A percentile compares a stretch with the other conserved stretches of the same genome.
Evolutionary conservation across 257 asterid genomes (phyloP).

Genomic region (Oldenlandia corymbosa): DNA sequence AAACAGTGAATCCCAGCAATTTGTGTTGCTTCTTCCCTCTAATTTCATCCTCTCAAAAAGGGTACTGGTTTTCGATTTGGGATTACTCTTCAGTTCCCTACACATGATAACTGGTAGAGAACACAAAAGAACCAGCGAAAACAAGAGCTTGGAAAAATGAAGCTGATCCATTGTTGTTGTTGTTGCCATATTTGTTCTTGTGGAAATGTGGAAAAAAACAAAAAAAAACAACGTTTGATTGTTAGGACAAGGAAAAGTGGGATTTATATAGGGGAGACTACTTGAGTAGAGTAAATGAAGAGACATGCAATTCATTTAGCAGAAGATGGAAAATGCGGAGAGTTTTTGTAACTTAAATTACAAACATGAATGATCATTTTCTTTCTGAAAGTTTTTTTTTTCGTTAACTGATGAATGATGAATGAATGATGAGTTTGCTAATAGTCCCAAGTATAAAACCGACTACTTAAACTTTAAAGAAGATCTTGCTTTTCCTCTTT

Average conservation of each 20-base stretch:
- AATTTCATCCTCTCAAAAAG: neutral
- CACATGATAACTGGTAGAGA: slow-evolving; percentile 22
- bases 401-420: too few species aligned
- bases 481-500: too few species aligned
- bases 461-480: too few species aligned
- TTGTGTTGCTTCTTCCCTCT: slow-evolving; percentile 13
- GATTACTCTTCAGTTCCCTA: slow-evolving; percentile 12
- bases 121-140: slow-evolving; percentile 6
- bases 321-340: neutral
- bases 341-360: neutral
- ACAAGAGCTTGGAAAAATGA: slow-evolving; percentile 19
- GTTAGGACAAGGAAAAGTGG: neutral
- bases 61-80: neutral
- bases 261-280: slow-evolving; percentile 1
- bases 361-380: neutral
- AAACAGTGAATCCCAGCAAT: slow-evolving; percentile 52
- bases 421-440: neutral
- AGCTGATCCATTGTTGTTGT: slow-evolving; percentile 29
- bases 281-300: neutral
- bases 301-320: neutral
- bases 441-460: too few species aligned
- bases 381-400: too few species aligned
- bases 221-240: neutral
- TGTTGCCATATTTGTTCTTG: too few species aligned
- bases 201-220: neutral